Evolutionary conservation across 1,284 basidiomycete genomes (phyloP).

Genomic region (Volvariella volvacea): DNA sequence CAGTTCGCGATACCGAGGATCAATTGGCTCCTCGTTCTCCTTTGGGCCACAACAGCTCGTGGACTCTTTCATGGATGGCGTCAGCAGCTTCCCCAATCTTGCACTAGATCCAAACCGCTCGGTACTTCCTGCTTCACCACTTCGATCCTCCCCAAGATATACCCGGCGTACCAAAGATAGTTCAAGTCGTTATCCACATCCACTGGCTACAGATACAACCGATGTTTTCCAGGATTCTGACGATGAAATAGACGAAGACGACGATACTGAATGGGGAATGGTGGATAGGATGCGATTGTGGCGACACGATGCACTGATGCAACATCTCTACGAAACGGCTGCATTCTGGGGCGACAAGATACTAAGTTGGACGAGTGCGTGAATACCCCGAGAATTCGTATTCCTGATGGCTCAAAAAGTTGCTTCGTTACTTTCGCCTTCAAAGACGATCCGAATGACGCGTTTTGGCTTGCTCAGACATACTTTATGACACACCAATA

Average conservation of each 20-base stretch:
- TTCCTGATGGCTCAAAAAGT: constrained; percentile 5
- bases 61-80: constrained; percentile 55
- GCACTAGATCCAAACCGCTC: constrained; percentile 73
- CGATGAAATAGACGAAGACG: constrained; percentile 51
- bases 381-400: constrained; percentile 4
- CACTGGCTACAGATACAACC: constrained; percentile 70
- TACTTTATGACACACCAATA: constrained; percentile 96
- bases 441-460: constrained; percentile 89
- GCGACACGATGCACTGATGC: constrained; percentile 97
- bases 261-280: constrained; percentile 72
- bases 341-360: constrained; percentile 99
- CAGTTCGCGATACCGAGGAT: constrained; percentile 45
- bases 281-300: constrained; percentile 94
- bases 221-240: constrained; percentile 68
- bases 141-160: constrained; percentile 53
- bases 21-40: constrained; percentile 76
- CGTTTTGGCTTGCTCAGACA: constrained; percentile 97
- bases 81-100: constrained; percentile 46
- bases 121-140: constrained; percentile 61
- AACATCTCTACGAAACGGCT: constrained; percentile 96
- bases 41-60: constrained; percentile 71
- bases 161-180: constrained; percentile 44
- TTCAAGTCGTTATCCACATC: constrained; percentile 43
- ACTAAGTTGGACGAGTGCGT: constrained; percentile 88
- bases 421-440: constrained; percentile 8